Evolutionary conservation across 177 flowering plant genomes (phyloP).

Genomic region (Vitis hybrid): DNA sequence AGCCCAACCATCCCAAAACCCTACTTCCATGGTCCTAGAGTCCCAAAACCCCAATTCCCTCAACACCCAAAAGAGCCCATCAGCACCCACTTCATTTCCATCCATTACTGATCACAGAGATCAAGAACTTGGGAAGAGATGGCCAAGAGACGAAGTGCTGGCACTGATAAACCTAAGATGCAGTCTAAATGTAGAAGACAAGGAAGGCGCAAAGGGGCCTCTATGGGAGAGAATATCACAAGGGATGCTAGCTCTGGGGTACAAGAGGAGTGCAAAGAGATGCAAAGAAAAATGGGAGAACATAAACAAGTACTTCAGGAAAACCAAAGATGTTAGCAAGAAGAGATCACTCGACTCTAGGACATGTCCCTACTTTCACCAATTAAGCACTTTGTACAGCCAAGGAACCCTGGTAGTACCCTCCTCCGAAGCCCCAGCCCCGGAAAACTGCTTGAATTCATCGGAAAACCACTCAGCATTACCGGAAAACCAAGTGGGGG

Average conservation of each 20-base stretch:
- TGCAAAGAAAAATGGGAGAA: slow-evolving; percentile 99
- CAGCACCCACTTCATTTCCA: slow-evolving; percentile 14
- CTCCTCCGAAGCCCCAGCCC: slow-evolving; percentile 7
- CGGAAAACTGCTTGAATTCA: slow-evolving; percentile 12
- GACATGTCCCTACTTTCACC: slow-evolving; percentile 90
- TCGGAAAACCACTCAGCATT: slow-evolving; percentile 14
- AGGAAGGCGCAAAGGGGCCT: slow-evolving; percentile 40
- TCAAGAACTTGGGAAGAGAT: slow-evolving; percentile 61
- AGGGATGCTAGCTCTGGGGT: slow-evolving; percentile 68
- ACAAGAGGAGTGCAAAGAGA: slow-evolving; percentile 85
- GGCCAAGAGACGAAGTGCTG: slow-evolving; percentile 87
- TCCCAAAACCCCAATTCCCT: slow-evolving; percentile 23
- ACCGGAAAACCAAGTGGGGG: slow-evolving; percentile 18
- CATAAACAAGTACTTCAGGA: slow-evolving; percentile 93
- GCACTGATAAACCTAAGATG: slow-evolving; percentile 74
- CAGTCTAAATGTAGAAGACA: slow-evolving; percentile 27
- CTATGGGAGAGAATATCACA: slow-evolving; percentile 88
- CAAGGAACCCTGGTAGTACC: slow-evolving; percentile 41
- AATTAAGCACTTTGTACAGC: slow-evolving; percentile 63
- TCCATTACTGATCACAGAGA: neutral
- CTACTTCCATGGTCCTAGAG: slow-evolving; percentile 14
- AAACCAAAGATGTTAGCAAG: slow-evolving; percentile 73
- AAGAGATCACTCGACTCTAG: slow-evolving; percentile 78
- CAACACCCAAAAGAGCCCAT: slow-evolving; percentile 14
- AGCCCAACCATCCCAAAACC: slow-evolving; percentile 24